Evolutionary conservation across 2,329 filamentous ascomycete genomes (phyloP), one percentile per base, ranked within the genome.

Genomic region (Microcyclosporella mali): DNA sequence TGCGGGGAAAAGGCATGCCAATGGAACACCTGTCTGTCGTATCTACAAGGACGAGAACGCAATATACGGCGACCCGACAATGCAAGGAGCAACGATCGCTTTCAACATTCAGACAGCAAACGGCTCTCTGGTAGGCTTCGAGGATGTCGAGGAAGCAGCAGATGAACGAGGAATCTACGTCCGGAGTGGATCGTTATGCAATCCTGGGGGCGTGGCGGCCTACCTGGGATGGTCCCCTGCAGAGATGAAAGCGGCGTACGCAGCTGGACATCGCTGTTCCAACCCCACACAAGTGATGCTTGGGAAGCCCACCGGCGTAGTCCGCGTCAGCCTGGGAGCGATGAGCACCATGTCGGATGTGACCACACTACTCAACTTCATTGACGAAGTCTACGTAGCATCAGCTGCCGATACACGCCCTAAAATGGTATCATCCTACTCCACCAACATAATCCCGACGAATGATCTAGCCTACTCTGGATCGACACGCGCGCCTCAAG

Each of bases 71-170:
- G 70, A 81, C 53, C 55, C 74, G 0, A 62, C 55, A 12, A 70
- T 69, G 15, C 78, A 82, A 57, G 80, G 81, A 1, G 72, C 78
- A 1, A 82, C 77, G 0, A 65, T 85, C 16, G 76, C 80, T 1
- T 82, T 85, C 63, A 85, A 83, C 49, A 62, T 84, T 10, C 60
- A 72, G 18, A 62, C 62, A n/a, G 58, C 69, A 2, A 69, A 75
- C 43, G 79, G 78, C 1, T 63, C 62, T 1, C 73, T 75, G 51
- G 63, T 81, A 21, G 69, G 75, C 1, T 81, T 79, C 55, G 70
- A 70, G 2, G 69, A 74, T 1, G 75, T 82, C n/a, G 81, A 84
- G 60, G 66, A 66, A 25, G 63, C 72, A 14, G 78, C 81, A 0
- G 75, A 80, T 48, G 62, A 69, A 10, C 65, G 69, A 3, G 66